These are phyloP conservation scores for Skeletonema menzelii DNA, from an alignment of 108 stramenopile species.

Conservation along the genomic window DNA sequence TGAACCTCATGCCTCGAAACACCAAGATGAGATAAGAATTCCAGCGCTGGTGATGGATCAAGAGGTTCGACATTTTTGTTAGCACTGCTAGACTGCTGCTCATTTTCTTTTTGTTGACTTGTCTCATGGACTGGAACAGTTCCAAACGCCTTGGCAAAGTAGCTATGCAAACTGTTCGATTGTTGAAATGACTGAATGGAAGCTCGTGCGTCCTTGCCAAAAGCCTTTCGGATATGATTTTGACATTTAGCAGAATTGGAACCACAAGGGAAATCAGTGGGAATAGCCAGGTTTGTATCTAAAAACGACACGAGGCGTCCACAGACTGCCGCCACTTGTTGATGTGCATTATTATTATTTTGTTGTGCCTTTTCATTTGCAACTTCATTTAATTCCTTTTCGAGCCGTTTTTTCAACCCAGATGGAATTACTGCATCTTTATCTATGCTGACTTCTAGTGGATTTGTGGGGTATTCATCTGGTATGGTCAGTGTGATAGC, in stretches of 20 bases:
- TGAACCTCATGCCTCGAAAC: constrained; percentile 81
- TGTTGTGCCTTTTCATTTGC: constrained; percentile 10
- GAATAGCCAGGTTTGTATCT: constrained; percentile 39
- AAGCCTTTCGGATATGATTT: constrained; percentile 39
- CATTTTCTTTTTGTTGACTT: not conserved
- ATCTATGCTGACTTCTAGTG: constrained; percentile 30
- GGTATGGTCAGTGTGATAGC: constrained; percentile 46
- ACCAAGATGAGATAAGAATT: constrained; percentile 74
- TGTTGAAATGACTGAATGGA: constrained; percentile 77
- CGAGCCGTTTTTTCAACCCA: constrained; percentile 52
- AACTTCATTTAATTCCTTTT: constrained; percentile 32
- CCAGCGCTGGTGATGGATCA: constrained; percentile 78
- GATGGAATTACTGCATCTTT: constrained; percentile 35
- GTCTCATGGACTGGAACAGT: constrained; percentile 54
- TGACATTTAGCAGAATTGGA: constrained; percentile 9
- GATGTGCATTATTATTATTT: constrained; percentile 2
- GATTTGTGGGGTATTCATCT: constrained; percentile 36
- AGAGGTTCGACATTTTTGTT: constrained; percentile 51
- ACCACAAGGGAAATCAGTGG: constrained; percentile 33
- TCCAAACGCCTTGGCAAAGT: constrained; percentile 79
- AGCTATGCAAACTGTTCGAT: constrained; percentile 70
- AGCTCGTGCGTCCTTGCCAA: constrained; percentile 50
- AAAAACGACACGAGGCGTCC: constrained; percentile 31
- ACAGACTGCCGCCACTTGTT: constrained; percentile 34
- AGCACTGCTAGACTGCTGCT: not conserved